Conservation (phyloP, 2,329 filamentous ascomycete genomes). For the Colletotrichum australisinense region DNA sequence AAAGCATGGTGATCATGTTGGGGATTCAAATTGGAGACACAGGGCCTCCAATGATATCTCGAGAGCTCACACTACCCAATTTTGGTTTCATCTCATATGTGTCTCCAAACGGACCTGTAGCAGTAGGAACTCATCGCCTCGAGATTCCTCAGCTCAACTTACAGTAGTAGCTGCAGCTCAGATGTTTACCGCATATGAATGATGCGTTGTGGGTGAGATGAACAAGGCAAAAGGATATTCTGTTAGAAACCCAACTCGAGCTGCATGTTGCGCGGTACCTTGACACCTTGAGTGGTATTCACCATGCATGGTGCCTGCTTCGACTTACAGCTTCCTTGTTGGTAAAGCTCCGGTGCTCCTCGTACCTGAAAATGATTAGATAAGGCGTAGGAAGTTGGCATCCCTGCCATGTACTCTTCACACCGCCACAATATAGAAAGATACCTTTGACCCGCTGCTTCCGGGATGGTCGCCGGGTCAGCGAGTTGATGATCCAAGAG, state of each 20-base stretch:
- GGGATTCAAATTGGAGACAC: background rate
- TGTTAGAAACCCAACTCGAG: background rate
- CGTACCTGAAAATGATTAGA: conserved; percentile 8
- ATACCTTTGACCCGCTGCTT: conserved; percentile 15
- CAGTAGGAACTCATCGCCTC: background rate
- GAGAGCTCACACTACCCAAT: background rate
- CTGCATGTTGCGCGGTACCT: conserved; percentile 1
- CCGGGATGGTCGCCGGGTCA: conserved; percentile 33
- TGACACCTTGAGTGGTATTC: background rate
- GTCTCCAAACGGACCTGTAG: background rate
- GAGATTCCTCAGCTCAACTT: background rate
- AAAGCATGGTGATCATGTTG: background rate
- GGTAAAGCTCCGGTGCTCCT: background rate
- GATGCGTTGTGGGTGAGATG: background rate
- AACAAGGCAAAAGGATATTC: background rate
- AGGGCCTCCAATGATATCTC: conserved; percentile 2
- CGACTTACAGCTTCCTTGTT: background rate
- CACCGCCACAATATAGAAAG: background rate
- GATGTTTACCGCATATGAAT: background rate
- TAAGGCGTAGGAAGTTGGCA: background rate
- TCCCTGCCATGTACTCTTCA: conserved; percentile 10
- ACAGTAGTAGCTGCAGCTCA: background rate
- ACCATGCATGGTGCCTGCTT: conserved; percentile 6
- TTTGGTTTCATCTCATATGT: conserved; percentile 22
- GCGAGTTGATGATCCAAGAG: conserved; percentile 9